phyloP scores from a whole-genome alignment of 140 eudicot species.

The Artemisia princeps region DNA sequence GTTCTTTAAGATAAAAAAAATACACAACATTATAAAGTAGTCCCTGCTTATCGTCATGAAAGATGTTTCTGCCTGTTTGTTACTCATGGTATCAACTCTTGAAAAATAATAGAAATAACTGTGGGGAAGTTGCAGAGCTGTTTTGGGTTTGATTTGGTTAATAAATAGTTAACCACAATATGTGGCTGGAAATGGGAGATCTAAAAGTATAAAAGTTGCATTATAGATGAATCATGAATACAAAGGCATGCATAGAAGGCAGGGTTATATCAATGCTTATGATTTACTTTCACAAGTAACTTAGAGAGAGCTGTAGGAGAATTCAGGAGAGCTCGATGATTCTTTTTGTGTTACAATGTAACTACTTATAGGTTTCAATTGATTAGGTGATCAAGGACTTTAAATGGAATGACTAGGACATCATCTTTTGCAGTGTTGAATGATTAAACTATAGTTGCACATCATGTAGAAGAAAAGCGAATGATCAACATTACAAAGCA shows the following conservation, averaged over 20 bases:
- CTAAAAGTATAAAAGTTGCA: constrained; percentile 4
- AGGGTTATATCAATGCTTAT: neutral
- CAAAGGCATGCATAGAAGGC: neutral
- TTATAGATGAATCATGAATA: constrained; percentile 5
- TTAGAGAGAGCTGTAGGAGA: neutral
- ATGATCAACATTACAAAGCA: constrained; percentile 11
- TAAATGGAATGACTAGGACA: neutral
- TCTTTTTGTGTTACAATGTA: neutral
- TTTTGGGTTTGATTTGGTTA: neutral
- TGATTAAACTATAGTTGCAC: constrained; percentile 7
- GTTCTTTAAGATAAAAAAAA: neutral
- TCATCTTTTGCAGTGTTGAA: neutral
- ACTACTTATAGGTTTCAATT: constrained; percentile 5
- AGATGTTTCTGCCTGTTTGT: constrained; percentile 8
- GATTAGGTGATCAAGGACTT: neutral
- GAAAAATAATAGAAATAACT: constrained; percentile 5
- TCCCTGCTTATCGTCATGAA: neutral
- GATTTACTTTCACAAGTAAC: constrained; percentile 12
- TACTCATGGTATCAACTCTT: constrained; percentile 23
- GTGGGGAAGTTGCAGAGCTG: constrained; percentile 1
- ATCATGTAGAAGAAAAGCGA: neutral
- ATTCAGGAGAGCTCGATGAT: constrained; percentile 14
- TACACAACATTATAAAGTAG: neutral
- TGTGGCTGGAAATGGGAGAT: neutral
- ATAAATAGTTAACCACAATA: constrained; percentile 5